Evolutionary conservation across 176 grass and related monocot species (phyloP).

Genomic region (Hsuehochloa calcarea): DNA sequence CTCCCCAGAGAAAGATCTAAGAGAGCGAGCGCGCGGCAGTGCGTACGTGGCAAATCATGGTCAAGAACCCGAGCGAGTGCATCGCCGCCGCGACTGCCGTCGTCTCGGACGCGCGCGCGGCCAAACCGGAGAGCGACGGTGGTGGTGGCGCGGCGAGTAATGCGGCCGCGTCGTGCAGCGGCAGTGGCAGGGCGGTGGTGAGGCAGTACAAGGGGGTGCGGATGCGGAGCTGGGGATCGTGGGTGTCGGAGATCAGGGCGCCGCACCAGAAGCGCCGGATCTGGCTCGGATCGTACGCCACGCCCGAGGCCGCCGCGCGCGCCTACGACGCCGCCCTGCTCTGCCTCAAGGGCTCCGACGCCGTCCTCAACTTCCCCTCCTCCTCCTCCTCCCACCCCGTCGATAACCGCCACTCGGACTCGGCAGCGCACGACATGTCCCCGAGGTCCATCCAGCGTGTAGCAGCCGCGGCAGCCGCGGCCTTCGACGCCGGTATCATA

Average conservation of each 20-base stretch:
- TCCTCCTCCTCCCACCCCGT: slow-evolving; percentile 5
- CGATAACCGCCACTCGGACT: neutral
- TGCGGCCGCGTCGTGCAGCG: neutral
- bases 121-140: neutral
- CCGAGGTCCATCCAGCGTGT: slow-evolving; percentile 79
- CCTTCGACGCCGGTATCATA: neutral
- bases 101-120: neutral
- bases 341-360: slow-evolving; percentile 80
- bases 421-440: slow-evolving; percentile 37
- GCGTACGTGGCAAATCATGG: slow-evolving; percentile 20
- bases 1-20: neutral
- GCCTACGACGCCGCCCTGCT: slow-evolving; percentile 92
- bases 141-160: neutral
- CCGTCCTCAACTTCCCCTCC: slow-evolving; percentile 74
- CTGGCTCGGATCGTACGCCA: slow-evolving; percentile 94
- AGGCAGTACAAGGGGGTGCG: slow-evolving; percentile 85
- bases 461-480: slow-evolving; percentile 60
- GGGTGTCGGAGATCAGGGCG: slow-evolving; percentile 95
- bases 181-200: neutral
- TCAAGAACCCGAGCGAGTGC: slow-evolving; percentile 35
- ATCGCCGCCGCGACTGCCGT: neutral
- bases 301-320: slow-evolving; percentile 75
- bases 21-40: neutral
- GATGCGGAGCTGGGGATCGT: slow-evolving; percentile 95
- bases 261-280: slow-evolving; percentile 89